Conservation (phyloP, 352 stramenopile genomes). For the Thalassiosira livingstoniorum region DNA sequence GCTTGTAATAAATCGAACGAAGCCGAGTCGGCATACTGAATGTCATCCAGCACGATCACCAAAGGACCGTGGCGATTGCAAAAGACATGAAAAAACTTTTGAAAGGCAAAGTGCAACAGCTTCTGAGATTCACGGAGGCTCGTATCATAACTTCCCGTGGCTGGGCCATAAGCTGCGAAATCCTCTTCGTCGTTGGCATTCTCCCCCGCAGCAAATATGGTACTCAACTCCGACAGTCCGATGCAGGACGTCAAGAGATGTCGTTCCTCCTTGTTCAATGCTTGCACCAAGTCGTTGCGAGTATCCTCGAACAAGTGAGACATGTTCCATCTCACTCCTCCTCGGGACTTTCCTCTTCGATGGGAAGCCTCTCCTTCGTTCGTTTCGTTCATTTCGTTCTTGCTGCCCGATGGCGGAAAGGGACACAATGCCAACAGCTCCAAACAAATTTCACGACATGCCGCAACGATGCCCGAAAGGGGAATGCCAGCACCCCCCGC, state of each 20-base stretch:
- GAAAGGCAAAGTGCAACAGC: constrained; percentile 38
- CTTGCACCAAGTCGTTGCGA: not conserved
- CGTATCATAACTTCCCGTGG: not conserved
- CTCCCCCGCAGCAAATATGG: not conserved
- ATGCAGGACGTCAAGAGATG: not conserved
- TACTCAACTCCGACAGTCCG: constrained; percentile 4
- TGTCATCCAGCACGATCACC: constrained; percentile 45
- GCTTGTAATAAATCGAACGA: constrained; percentile 48
- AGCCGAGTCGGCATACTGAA: constrained; percentile 51
- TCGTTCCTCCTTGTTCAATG: constrained; percentile 8
- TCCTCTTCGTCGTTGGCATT: not conserved
- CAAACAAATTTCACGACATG: constrained; percentile 15
- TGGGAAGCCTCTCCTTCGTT: not conserved
- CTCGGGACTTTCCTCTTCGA: not conserved
- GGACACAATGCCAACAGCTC: constrained; percentile 1
- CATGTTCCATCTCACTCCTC: not conserved
- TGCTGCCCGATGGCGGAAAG: not conserved
- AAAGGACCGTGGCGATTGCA: constrained; percentile 27
- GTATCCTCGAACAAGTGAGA: constrained; percentile 14
- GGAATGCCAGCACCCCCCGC: not conserved
- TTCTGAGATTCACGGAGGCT: not conserved
- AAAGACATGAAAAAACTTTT: constrained; percentile 26
- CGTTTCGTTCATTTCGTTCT: not conserved
- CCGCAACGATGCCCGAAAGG: not conserved
- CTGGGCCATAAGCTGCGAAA: not conserved